phyloP scores from a whole-genome alignment of 306 rosid genomes.

The Ammopiptanthus mongolicus region DNA sequence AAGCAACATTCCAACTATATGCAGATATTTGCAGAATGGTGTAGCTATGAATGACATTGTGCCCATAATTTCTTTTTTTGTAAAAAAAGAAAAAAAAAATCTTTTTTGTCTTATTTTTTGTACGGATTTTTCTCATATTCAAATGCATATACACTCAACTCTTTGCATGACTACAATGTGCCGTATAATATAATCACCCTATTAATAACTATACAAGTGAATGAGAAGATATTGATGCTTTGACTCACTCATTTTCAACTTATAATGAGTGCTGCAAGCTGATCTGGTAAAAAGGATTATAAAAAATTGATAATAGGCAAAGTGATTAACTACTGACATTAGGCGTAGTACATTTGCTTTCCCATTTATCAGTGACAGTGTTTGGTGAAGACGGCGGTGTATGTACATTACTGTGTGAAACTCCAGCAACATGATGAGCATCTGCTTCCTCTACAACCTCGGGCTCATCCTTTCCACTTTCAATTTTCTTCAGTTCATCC shows the following conservation, averaged over 20 bases:
- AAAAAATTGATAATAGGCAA: background rate
- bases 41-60: background rate
- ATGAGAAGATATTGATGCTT: background rate
- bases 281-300: slow-evolving; percentile 13
- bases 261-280: background rate
- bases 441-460: slow-evolving; percentile 12
- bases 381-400: slow-evolving; percentile 34
- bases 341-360: slow-evolving; percentile 35
- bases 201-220: background rate
- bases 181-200: background rate
- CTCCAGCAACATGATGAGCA: slow-evolving; percentile 2
- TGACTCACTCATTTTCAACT: background rate
- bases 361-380: slow-evolving; percentile 34
- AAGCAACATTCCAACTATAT: background rate
- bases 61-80: background rate
- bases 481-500: slow-evolving; percentile 48
- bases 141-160: background rate
- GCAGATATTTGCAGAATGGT: background rate
- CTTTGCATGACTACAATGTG: background rate
- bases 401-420: slow-evolving; percentile 4
- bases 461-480: slow-evolving; percentile 25
- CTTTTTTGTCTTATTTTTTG: background rate
- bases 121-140: background rate
- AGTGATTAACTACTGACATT: slow-evolving; percentile 23
- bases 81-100: too few relatives aligned